Base-by-base conservation (phyloP, 2,329 filamentous ascomycete genomes). In the Xylariaceae sp. region DNA sequence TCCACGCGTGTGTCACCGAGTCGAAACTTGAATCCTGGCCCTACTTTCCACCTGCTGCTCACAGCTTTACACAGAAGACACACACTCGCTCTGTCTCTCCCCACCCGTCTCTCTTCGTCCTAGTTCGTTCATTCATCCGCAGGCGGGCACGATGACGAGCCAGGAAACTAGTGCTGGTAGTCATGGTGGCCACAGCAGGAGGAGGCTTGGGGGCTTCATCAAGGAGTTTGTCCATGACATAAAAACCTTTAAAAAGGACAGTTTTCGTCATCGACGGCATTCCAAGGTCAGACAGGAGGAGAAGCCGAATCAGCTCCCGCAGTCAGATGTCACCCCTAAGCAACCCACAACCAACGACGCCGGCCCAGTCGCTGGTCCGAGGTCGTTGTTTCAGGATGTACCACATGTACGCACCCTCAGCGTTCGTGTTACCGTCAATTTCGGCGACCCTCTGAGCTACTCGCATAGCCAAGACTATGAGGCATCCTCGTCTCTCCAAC, bases 381-480 rank as follows among this genome's bases (percentile, higher is more conserved):
- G 40, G 33, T 43, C 46, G 5, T 21, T 43, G 19, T 48, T 48
- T 30, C 47, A 34, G 26, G 43, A 38, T 37, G 45, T 46, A 32
- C 40, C 44, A 9, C 43, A 40, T 7, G 45, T 47, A 31, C 41
- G 52, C 17, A 56, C 51, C 36, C 56, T 74, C 18, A 58, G 61
- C 21, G 62, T 73, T 12, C 62, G 66, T 17, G 62, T 71, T 36
- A 64, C 64, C 19, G 59, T 72, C 50, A 65, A 59, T 32, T 74
- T 73, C 48, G 64, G 66, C 34, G 62, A 65, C 26, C 69, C 68
- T 5, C 53, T 67, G 32, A 61, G 65, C 31, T 63, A 64, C 35
- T 59, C 64, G 16, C 70, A 72, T 52, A 60, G 51, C 34, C 64
- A 67, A 34, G 64, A 62, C 41, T 76, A 75, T 50, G 62, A 63